phyloP scores from a whole-genome alignment of 345 rosid species.

The Gossypium sturtianum region DNA sequence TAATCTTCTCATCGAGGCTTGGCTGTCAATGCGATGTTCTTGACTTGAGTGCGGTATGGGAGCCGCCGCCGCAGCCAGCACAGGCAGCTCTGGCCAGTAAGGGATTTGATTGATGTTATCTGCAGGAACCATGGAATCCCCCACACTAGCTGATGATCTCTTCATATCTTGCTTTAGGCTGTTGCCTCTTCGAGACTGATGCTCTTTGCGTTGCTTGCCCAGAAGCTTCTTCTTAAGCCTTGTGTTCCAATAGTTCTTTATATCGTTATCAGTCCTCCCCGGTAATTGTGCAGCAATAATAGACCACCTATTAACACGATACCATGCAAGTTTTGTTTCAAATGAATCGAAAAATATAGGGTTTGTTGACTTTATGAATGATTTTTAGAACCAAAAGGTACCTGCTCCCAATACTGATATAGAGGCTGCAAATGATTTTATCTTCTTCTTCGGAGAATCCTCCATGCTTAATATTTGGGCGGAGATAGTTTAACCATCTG shows the following conservation, averaged over 20 bases:
- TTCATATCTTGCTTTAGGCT: constrained; percentile 27
- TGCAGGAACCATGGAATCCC: constrained; percentile 18
- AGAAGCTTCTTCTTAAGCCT: constrained; percentile 55
- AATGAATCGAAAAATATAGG: constrained; percentile 8
- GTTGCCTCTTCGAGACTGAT: constrained; percentile 28
- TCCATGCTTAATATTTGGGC: constrained; percentile 62
- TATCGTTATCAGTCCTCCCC: constrained; percentile 63
- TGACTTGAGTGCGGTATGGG: constrained; percentile 31
- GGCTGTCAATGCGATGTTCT: constrained; percentile 33
- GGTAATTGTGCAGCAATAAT: constrained; percentile 58
- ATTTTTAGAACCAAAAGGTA: background rate
- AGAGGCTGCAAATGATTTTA: constrained; percentile 45
- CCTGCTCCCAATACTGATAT: constrained; percentile 67
- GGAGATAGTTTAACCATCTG: constrained; percentile 63
- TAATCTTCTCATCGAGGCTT: constrained; percentile 42
- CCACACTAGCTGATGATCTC: constrained; percentile 21
- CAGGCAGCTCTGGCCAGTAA: constrained; percentile 45
- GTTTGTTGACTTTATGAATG: background rate
- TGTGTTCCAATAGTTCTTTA: constrained; percentile 67
- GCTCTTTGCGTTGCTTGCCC: constrained; percentile 36
- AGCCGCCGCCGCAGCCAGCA: constrained; percentile 26
- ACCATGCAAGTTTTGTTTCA: background rate
- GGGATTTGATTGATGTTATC: constrained; percentile 21
- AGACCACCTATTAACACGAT: constrained; percentile 38
- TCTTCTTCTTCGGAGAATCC: constrained; percentile 69